Conservation (phyloP, 2,329 filamentous ascomycete species). For the Diaporthe batatas region DNA sequence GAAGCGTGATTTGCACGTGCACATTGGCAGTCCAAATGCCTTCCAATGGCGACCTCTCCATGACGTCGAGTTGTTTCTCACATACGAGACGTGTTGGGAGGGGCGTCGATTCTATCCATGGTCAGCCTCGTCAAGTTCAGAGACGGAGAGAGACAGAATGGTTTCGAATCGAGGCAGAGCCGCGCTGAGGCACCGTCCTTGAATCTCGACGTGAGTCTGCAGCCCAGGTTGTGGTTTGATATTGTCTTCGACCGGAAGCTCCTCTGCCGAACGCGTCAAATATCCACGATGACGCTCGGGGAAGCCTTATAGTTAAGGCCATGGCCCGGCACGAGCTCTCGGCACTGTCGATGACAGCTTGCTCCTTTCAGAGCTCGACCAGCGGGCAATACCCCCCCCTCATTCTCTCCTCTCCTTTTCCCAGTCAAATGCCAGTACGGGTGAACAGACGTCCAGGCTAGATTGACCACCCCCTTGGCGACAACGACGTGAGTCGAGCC, state of each 20-base stretch:
- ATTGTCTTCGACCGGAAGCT: not conserved
- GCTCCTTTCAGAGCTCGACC: not conserved
- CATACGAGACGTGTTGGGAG: slow-evolving; percentile 23
- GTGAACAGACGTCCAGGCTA: not conserved
- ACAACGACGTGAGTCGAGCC: not conserved
- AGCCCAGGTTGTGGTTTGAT: not conserved
- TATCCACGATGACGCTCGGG: not conserved
- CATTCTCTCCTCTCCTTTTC: not conserved
- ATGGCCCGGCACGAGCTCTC: not conserved
- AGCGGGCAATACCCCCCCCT: not conserved
- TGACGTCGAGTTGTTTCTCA: slow-evolving; percentile 48
- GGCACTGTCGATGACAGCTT: not conserved
- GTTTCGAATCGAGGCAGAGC: not conserved
- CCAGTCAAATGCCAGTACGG: not conserved
- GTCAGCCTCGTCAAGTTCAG: not conserved
- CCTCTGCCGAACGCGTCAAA: not conserved
- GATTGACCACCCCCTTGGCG: not conserved
- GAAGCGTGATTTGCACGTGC: not conserved
- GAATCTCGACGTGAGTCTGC: not conserved
- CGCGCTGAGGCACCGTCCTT: slow-evolving; percentile 24
- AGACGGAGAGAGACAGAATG: not conserved
- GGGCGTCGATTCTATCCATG: slow-evolving; percentile 48
- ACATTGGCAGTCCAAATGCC: slow-evolving; percentile 45
- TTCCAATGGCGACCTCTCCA: slow-evolving; percentile 46
- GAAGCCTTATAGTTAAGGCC: not conserved